Percentiles rank a stretch among this genome's conserved stretches.
Evolutionary conservation across 2,329 filamentous ascomycete species (phyloP).

Genomic region (Mycosphaerella arachidis): DNA sequence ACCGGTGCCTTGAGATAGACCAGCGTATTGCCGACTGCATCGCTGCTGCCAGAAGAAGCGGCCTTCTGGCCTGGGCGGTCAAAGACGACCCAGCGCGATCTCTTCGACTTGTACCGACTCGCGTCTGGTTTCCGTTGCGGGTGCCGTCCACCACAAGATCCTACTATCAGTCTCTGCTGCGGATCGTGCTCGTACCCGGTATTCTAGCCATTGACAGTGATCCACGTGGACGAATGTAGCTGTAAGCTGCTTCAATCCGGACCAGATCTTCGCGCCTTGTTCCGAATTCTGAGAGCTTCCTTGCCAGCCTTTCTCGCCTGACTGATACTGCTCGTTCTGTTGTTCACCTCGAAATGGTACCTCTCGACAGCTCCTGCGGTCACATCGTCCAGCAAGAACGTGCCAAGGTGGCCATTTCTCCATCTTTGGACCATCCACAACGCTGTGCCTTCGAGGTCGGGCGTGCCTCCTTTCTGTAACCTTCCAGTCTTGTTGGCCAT

Average conservation of each 20-base stretch:
- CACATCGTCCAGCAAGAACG: constrained; percentile 75
- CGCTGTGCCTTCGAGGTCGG: constrained; percentile 68
- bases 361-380: constrained; percentile 56
- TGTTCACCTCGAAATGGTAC: constrained; percentile 43
- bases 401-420: constrained; percentile 70
- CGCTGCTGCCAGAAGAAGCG: not conserved
- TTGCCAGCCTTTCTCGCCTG: constrained; percentile 66
- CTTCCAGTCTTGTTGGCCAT: constrained; percentile 73
- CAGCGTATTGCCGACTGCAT: too few species aligned
- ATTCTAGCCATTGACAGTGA: not conserved
- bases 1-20: too few species aligned
- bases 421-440: constrained; percentile 78
- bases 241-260: not conserved
- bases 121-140: not conserved
- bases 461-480: constrained; percentile 65
- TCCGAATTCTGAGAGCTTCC: constrained; percentile 36
- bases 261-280: constrained; percentile 15
- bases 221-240: not conserved
- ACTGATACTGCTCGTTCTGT: constrained; percentile 53
- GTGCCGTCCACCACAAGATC: not conserved
- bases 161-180: not conserved
- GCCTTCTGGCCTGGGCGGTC: too few species aligned
- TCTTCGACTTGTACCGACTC: not conserved
- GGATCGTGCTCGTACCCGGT: not conserved
- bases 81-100: not conserved